A percentile compares a stretch with the other conserved stretches of the same genome.
These are phyloP conservation scores for Cryptococcus hybrid DNA, from an alignment of 1,284 basidiomycete genomes.

Conservation along the genomic window DNA sequence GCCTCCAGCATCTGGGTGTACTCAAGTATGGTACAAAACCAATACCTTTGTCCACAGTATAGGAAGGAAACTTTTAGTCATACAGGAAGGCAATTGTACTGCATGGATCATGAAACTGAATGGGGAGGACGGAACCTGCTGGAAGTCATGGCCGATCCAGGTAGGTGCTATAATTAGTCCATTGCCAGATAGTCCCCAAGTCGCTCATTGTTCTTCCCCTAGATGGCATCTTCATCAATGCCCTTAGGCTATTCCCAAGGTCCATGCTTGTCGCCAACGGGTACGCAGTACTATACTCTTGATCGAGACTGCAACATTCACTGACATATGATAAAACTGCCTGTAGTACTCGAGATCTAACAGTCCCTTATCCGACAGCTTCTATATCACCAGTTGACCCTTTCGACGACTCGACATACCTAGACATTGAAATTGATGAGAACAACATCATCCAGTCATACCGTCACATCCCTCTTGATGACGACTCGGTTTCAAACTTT, in stretches of 20 bases:
- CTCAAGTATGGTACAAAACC: slow-evolving; percentile 29
- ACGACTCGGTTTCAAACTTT: slow-evolving; percentile 1
- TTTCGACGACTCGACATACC: slow-evolving; percentile 59
- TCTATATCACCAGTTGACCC: slow-evolving; percentile 69
- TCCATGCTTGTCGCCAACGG: slow-evolving; percentile 83
- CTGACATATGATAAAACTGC: not conserved
- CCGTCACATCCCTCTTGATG: not conserved
- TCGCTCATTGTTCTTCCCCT: slow-evolving; percentile 1
- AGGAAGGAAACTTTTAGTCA: slow-evolving; percentile 67
- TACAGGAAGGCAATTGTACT: slow-evolving; percentile 79
- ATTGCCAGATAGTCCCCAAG: too few species aligned
- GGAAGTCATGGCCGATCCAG: slow-evolving; percentile 81
- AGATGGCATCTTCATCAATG: slow-evolving; percentile 76
- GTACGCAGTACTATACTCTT: slow-evolving; percentile 49
- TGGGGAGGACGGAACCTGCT: slow-evolving; percentile 65
- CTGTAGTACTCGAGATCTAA: slow-evolving; percentile 62
- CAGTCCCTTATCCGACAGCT: slow-evolving; percentile 79
- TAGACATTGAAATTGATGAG: slow-evolving; percentile 60
- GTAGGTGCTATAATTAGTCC: slow-evolving; percentile 50
- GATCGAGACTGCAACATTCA: not conserved
- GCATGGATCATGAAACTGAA: slow-evolving; percentile 63
- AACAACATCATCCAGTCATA: slow-evolving; percentile 20
- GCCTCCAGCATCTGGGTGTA: slow-evolving; percentile 34
- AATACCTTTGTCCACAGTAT: slow-evolving; percentile 20
- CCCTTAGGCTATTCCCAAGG: slow-evolving; percentile 65